Evolutionary conservation across 1,284 basidiomycete species (phyloP).

Genomic region (Cystobasidium sp.): DNA sequence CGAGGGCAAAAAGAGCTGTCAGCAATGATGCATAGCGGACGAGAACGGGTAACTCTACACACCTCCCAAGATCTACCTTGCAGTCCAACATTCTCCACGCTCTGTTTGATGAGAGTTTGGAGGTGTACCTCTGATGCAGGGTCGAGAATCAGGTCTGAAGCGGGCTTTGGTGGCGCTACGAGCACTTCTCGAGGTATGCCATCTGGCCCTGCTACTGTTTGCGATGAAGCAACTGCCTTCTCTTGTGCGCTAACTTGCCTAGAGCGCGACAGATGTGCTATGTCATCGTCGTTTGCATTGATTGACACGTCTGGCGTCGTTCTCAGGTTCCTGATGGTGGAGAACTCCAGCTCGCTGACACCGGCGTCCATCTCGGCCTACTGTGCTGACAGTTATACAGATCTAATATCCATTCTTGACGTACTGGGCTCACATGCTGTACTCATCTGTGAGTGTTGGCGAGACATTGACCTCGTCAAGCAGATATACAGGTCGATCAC

Average conservation of each 20-base stretch:
- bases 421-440: no score
- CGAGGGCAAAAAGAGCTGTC: neutral
- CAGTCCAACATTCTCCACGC: slow-evolving; percentile 21
- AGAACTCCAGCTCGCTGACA: slow-evolving; percentile 27
- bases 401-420: no score
- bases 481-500: no score
- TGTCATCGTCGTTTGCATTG: neutral
- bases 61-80: slow-evolving; percentile 32
- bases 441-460: no score
- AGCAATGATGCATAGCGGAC: neutral
- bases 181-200: slow-evolving; percentile 16
- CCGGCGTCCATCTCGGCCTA: slow-evolving; percentile 2
- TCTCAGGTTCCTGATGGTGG: slow-evolving; percentile 1
- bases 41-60: neutral
- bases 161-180: slow-evolving; percentile 10
- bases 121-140: neutral
- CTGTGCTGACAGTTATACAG: no score
- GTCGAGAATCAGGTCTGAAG: slow-evolving; percentile 5
- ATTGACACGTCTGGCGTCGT: neutral
- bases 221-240: neutral
- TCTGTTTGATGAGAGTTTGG: slow-evolving; percentile 25
- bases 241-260: slow-evolving; percentile 3
- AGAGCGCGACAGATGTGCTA: neutral
- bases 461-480: no score
- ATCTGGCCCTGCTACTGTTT: neutral